phyloP scores from a whole-genome alignment of 805 yeast genomes.

The Huiozyma sinensis region DNA sequence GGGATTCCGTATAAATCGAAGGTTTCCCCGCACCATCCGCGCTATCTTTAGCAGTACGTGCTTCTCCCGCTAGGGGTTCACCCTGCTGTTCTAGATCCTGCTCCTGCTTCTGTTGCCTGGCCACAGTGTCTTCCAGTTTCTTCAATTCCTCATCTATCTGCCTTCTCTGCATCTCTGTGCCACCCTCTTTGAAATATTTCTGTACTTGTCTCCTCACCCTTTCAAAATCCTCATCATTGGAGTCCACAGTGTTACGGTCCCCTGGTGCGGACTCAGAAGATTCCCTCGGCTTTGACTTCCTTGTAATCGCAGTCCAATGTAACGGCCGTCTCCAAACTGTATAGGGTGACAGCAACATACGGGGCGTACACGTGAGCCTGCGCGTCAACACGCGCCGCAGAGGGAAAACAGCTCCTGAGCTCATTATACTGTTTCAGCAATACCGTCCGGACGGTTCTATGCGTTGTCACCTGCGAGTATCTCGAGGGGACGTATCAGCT shows the following conservation, averaged over 20 bases:
- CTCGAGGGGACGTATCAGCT: too few relatives aligned
- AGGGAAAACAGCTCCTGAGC: too few relatives aligned
- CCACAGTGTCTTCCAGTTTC: conserved; percentile 17
- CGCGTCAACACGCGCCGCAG: too few relatives aligned
- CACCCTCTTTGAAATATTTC: conserved; percentile 12
- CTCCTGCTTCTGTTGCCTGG: conserved; percentile 11
- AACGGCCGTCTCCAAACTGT: too few relatives aligned
- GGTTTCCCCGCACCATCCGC: neutral
- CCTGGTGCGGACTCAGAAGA: neutral
- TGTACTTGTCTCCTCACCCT: conserved; percentile 15
- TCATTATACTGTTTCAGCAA: too few relatives aligned
- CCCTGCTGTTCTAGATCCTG: neutral
- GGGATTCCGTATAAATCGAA: neutral
- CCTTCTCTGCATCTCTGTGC: conserved; percentile 12
- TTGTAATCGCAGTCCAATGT: too few relatives aligned
- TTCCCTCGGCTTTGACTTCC: too few relatives aligned
- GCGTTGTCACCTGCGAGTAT: too few relatives aligned
- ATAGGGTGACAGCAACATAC: too few relatives aligned
- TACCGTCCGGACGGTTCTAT: too few relatives aligned
- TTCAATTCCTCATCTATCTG: conserved; percentile 17
- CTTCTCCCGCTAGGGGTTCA: conserved; percentile 3
- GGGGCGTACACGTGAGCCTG: too few relatives aligned
- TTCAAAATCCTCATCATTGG: conserved; percentile 20
- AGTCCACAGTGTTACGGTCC: conserved; percentile 3
- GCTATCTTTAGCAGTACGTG: neutral